These are phyloP conservation scores for Rubroshorea leprosula DNA, from an alignment of 345 rosid genomes.

Conservation along the genomic window DNA sequence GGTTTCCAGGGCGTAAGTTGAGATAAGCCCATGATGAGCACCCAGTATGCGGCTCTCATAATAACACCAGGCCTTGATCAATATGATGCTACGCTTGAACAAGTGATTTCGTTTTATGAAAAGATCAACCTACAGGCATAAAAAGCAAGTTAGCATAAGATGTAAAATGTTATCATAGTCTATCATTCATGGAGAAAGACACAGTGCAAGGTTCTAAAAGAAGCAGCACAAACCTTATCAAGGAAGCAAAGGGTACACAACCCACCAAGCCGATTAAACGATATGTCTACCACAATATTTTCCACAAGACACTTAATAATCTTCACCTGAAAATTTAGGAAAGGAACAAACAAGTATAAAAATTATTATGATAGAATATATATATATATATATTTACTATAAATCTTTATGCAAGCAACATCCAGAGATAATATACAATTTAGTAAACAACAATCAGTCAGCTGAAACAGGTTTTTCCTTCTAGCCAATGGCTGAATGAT, in stretches of 20 bases:
- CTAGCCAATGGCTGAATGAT: background rate
- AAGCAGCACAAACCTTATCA: constrained; percentile 42
- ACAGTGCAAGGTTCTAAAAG: background rate
- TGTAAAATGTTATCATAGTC: background rate
- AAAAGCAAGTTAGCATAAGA: constrained; percentile 10
- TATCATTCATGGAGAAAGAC: background rate
- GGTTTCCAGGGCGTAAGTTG: constrained; percentile 46
- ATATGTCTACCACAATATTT: constrained; percentile 57
- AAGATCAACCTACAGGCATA: constrained; percentile 41
- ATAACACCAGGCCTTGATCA: constrained; percentile 50
- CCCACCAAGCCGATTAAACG: constrained; percentile 63
- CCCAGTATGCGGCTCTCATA: constrained; percentile 45
- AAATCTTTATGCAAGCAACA: too few relatives aligned
- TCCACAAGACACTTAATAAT: constrained; percentile 61
- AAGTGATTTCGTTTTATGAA: constrained; percentile 42
- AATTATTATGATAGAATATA: too few relatives aligned
- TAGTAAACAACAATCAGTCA: too few relatives aligned
- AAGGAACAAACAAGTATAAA: background rate
- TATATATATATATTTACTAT: too few relatives aligned
- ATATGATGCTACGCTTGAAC: constrained; percentile 49
- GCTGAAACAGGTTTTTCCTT: too few relatives aligned
- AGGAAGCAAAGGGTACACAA: constrained; percentile 65
- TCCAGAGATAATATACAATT: too few relatives aligned
- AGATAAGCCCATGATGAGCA: constrained; percentile 43
- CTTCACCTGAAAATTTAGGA: constrained; percentile 36